Percentiles rank a stretch among this genome's conserved stretches.
phyloP scores from a whole-genome alignment of 176 grass and related monocot species.

The Urochloa ruziziensis region DNA sequence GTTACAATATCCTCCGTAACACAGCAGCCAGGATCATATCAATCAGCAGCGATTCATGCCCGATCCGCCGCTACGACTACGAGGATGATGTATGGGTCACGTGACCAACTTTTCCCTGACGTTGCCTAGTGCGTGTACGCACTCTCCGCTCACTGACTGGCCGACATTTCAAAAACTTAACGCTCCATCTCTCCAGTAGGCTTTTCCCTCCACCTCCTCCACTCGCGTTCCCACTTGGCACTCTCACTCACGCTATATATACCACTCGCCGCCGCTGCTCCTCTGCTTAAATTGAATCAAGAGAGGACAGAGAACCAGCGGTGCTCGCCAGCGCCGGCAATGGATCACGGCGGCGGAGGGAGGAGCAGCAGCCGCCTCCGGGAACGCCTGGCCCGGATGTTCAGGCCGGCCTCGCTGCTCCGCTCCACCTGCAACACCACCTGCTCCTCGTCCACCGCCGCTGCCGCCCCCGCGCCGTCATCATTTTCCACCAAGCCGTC shows the following conservation, averaged over 20 bases:
- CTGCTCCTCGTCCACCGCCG: not conserved
- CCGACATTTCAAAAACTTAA: slow-evolving; percentile 29
- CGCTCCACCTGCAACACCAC: slow-evolving; percentile 76
- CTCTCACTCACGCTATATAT: slow-evolving; percentile 27
- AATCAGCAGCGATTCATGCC: too few species aligned
- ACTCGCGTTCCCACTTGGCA: too few species aligned
- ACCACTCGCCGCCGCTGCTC: not conserved
- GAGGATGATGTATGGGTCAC: not conserved
- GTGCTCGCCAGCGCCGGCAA: slow-evolving; percentile 2
- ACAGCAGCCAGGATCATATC: too few species aligned
- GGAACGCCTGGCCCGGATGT: slow-evolving; percentile 71
- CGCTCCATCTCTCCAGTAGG: not conserved
- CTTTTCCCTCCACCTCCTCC: too few species aligned
- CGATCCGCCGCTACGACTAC: too few species aligned
- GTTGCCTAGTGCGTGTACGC: not conserved
- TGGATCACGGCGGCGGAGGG: slow-evolving; percentile 30
- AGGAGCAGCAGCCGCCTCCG: slow-evolving; percentile 60
- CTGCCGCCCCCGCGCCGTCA: not conserved
- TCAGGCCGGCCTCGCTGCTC: slow-evolving; percentile 56
- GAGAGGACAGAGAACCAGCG: not conserved
- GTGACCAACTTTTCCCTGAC: not conserved
- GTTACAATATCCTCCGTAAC: too few species aligned
- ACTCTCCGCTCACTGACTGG: not conserved
- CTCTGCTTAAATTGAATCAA: not conserved
- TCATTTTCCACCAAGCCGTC: not conserved